phyloP scores from a whole-genome alignment of 1,284 basidiomycete species.

The Schizophyllum amplum region DNA sequence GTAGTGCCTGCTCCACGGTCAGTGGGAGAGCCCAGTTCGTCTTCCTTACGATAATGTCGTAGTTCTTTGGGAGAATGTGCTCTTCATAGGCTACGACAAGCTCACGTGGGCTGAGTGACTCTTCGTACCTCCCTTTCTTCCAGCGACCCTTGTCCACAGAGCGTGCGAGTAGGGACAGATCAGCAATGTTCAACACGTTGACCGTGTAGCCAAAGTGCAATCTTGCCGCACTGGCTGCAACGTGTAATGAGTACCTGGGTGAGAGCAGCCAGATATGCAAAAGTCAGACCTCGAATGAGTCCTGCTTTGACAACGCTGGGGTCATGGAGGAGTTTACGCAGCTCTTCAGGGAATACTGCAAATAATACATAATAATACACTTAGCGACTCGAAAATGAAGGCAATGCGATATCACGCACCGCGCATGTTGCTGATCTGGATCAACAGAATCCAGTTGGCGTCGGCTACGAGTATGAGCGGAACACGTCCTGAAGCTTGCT shows the following conservation, averaged over 20 bases:
- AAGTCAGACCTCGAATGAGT: constrained; percentile 50
- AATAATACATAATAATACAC: background rate
- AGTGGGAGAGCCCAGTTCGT: background rate
- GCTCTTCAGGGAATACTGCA: constrained; percentile 49
- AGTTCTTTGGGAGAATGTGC: background rate
- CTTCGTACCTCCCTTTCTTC: constrained; percentile 26
- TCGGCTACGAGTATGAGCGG: background rate
- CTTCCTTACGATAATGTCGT: background rate
- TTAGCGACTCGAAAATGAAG: background rate
- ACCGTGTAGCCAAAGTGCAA: too few species aligned
- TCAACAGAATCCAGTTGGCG: background rate
- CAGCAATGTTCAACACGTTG: constrained; percentile 59
- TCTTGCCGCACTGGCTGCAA: constrained; percentile 42
- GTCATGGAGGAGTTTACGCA: constrained; percentile 43
- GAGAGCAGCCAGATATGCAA: background rate
- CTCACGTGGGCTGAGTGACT: background rate
- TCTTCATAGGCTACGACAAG: background rate
- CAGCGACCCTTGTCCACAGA: constrained; percentile 58
- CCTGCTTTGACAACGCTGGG: constrained; percentile 51
- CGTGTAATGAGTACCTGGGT: constrained; percentile 59
- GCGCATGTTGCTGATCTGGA: background rate
- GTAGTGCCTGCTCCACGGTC: background rate
- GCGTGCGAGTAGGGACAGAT: constrained; percentile 59
- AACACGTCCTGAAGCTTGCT: too few species aligned
- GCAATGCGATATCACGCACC: background rate